phyloP scores from a whole-genome alignment of 1,284 basidiomycete genomes.

The Coniferiporia weirii region DNA sequence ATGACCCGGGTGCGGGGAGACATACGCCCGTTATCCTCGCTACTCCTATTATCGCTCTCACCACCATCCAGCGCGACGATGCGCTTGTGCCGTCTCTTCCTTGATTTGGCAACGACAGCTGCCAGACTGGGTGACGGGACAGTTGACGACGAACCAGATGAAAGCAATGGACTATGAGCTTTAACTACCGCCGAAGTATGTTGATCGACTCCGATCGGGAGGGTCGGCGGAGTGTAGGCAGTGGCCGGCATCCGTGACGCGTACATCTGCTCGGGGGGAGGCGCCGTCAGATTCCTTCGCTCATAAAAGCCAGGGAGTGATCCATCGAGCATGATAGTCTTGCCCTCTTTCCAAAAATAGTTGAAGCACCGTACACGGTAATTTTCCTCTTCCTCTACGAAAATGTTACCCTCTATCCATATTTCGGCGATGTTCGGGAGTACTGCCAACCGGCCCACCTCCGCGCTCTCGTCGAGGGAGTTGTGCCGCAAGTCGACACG shows the following conservation, averaged over 20 bases:
- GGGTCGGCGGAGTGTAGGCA: slow-evolving; percentile 52
- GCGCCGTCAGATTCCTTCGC: slow-evolving; percentile 49
- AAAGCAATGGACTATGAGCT: slow-evolving; percentile 24
- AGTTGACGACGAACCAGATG: slow-evolving; percentile 33
- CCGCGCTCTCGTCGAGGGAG: slow-evolving; percentile 74
- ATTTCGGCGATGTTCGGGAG: slow-evolving; percentile 75
- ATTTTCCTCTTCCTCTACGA: slow-evolving; percentile 64
- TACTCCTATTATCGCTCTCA: slow-evolving; percentile 29
- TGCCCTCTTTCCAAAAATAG: slow-evolving; percentile 78
- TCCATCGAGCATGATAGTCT: slow-evolving; percentile 71
- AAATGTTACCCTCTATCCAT: slow-evolving; percentile 78
- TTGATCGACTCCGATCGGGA: slow-evolving; percentile 41
- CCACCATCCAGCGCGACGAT: slow-evolving; percentile 62
- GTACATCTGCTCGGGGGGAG: slow-evolving; percentile 46
- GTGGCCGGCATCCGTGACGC: slow-evolving; percentile 44
- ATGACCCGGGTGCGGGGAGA: slow-evolving; percentile 20
- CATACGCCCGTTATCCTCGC: slow-evolving; percentile 21
- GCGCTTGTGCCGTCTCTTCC: slow-evolving; percentile 48
- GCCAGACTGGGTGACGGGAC: slow-evolving; percentile 40
- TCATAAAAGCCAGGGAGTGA: slow-evolving; percentile 73
- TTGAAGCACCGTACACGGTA: slow-evolving; percentile 78
- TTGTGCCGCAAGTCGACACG: slow-evolving; percentile 87
- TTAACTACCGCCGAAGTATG: slow-evolving; percentile 21
- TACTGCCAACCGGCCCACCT: slow-evolving; percentile 79
- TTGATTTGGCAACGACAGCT: slow-evolving; percentile 38